These are phyloP conservation scores for Ammopiptanthus mongolicus DNA, from an alignment of 306 rosid species.

Conservation along the genomic window DNA sequence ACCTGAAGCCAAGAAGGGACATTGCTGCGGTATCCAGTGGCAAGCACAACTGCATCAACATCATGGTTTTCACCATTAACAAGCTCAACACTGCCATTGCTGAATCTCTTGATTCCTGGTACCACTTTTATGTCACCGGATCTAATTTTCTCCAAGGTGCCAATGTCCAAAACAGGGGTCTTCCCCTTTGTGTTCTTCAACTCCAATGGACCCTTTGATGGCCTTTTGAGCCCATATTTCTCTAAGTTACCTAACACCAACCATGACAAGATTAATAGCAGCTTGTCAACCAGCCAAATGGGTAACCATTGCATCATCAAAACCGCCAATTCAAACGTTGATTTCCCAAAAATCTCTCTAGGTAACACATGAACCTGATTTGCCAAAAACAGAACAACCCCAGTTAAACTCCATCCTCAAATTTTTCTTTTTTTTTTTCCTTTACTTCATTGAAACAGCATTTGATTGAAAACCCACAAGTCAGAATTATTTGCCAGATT, in stretches of 20 bases:
- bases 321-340: conserved; percentile 74
- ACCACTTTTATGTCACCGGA: conserved; percentile 74
- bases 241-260: conserved; percentile 57
- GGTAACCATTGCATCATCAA: conserved; percentile 80
- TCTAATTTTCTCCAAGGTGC: conserved; percentile 69
- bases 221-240: conserved; percentile 71
- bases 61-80: conserved; percentile 46
- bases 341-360: conserved; percentile 65
- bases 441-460: no score
- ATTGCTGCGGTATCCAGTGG: conserved; percentile 92
- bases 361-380: conserved; percentile 84
- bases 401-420: conserved; percentile 19
- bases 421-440: background rate
- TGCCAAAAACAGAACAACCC: conserved; percentile 26
- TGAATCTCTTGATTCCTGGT: conserved; percentile 61
- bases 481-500: no score
- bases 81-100: conserved; percentile 40
- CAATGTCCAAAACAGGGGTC: conserved; percentile 93
- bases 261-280: conserved; percentile 62
- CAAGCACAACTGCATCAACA: conserved; percentile 67
- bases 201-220: conserved; percentile 65
- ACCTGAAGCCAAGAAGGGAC: conserved; percentile 99
- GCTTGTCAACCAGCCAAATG: conserved; percentile 71
- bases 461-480: no score
- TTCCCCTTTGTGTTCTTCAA: conserved; percentile 72